Conservation (phyloP, 164 flowering plant genomes). For the Stephania japonica region DNA sequence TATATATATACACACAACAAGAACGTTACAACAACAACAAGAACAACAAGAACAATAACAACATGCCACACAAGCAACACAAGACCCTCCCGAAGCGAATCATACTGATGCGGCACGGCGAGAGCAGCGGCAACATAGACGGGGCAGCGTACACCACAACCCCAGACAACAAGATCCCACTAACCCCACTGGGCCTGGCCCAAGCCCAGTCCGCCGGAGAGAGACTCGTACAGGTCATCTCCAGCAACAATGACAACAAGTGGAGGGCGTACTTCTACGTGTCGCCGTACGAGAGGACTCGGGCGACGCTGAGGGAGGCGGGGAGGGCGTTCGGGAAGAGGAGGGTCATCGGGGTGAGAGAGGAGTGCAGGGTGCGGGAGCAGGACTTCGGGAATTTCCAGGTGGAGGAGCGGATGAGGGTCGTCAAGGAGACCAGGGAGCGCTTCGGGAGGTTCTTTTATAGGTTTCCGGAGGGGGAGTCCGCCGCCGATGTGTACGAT, state of each 20-base stretch:
- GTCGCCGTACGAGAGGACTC: slow-evolving; percentile 77
- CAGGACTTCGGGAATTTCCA: slow-evolving; percentile 98
- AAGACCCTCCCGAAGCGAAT: slow-evolving; percentile 59
- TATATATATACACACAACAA: no score
- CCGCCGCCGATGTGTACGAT: slow-evolving; percentile 93
- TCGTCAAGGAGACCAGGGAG: slow-evolving; percentile 61
- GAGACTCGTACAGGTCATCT: slow-evolving; percentile 31
- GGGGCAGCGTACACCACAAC: slow-evolving; percentile 57
- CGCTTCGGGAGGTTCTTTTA: slow-evolving; percentile 84
- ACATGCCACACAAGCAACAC: slow-evolving; percentile 10
- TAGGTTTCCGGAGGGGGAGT: slow-evolving; percentile 97
- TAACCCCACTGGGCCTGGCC: slow-evolving; percentile 45
- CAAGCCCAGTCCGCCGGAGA: slow-evolving; percentile 66
- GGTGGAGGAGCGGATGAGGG: slow-evolving; percentile 75
- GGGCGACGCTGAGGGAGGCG: slow-evolving; percentile 75
- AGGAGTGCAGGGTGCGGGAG: slow-evolving; percentile 86
- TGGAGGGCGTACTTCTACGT: slow-evolving; percentile 88
- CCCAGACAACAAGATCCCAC: slow-evolving; percentile 73
- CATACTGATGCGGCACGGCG: slow-evolving; percentile 84
- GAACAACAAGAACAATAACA: neutral
- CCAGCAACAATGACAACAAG: no score
- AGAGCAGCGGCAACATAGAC: slow-evolving; percentile 76
- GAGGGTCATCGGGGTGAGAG: slow-evolving; percentile 76
- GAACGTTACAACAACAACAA: no score
- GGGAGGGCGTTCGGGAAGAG: slow-evolving; percentile 56